phyloP scores from a whole-genome alignment of 805 yeast genomes.

The Lipomyces sp. region DNA sequence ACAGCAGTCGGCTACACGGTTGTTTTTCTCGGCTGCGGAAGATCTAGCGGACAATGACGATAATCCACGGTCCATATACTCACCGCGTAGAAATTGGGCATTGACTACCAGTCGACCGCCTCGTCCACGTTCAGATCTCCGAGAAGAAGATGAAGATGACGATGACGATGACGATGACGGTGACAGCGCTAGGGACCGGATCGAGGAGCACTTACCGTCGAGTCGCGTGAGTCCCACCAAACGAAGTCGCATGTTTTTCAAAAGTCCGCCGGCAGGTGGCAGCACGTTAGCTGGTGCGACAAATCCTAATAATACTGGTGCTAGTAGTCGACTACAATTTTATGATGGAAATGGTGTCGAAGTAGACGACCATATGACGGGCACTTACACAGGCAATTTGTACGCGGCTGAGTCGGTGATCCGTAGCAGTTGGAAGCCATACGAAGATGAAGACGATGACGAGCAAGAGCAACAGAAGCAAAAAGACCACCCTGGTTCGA shows the following conservation, averaged over 20 bases:
- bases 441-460: conserved; percentile 31
- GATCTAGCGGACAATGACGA: conserved; percentile 24
- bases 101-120: neutral
- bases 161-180: conserved; percentile 31
- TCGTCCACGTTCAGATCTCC: conserved; percentile 10
- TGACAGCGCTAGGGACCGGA: conserved; percentile 14
- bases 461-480: neutral
- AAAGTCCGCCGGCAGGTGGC: conserved; percentile 9
- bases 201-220: conserved; percentile 14
- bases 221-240: conserved; percentile 10
- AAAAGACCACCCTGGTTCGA: neutral
- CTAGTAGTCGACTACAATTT: conserved; percentile 16
- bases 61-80: conserved; percentile 23
- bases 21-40: conserved; percentile 32
- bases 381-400: conserved; percentile 33
- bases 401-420: conserved; percentile 36
- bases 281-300: conserved; percentile 19
- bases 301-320: conserved; percentile 17
- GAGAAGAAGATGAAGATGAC: conserved; percentile 27
- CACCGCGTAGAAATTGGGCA: conserved; percentile 30
- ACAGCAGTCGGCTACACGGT: conserved; percentile 22
- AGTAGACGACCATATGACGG: conserved; percentile 23
- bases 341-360: conserved; percentile 18
- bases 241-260: conserved; percentile 22
- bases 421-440: conserved; percentile 32